Percentiles rank a stretch among this genome's conserved stretches.
Evolutionary conservation across 139 green algal species (phyloP).

Genomic region (Coelastrella sp.): DNA sequence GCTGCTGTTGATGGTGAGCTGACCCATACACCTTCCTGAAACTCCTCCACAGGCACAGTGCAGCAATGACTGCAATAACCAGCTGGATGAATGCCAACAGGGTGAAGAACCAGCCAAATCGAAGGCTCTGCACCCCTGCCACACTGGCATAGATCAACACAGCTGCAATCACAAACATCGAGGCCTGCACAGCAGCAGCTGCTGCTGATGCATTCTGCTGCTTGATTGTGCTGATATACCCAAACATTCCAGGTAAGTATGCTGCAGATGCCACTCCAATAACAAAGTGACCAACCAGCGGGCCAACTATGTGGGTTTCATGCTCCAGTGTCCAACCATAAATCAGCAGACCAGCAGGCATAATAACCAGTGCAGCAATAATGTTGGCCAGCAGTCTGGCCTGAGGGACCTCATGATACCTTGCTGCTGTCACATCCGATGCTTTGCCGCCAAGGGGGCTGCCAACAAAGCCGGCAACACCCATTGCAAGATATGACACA

Average conservation of each 20-base stretch:
- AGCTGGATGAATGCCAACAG: slow-evolving; percentile 15
- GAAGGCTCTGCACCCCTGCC: neutral
- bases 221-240: slow-evolving; percentile 38
- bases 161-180: slow-evolving; percentile 24
- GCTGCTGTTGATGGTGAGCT: neutral
- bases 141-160: slow-evolving; percentile 26
- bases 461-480: neutral
- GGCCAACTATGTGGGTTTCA: slow-evolving; percentile 10
- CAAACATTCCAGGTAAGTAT: slow-evolving; percentile 14
- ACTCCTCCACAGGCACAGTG: neutral
- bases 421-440: slow-evolving; percentile 16
- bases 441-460: neutral
- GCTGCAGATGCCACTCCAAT: slow-evolving; percentile 4
- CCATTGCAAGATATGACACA: slow-evolving; percentile 40
- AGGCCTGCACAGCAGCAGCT: slow-evolving; percentile 7
- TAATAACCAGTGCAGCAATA: neutral
- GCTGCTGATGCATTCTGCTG: slow-evolving; percentile 33
- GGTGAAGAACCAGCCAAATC: slow-evolving; percentile 23
- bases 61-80: neutral
- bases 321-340: slow-evolving; percentile 31
- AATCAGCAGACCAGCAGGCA: neutral
- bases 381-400: neutral
- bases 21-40: neutral
- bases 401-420: neutral
- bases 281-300: slow-evolving; percentile 9